Evolutionary conservation across 2,329 filamentous ascomycete genomes (phyloP).

Genomic region (Dothistroma pini): DNA sequence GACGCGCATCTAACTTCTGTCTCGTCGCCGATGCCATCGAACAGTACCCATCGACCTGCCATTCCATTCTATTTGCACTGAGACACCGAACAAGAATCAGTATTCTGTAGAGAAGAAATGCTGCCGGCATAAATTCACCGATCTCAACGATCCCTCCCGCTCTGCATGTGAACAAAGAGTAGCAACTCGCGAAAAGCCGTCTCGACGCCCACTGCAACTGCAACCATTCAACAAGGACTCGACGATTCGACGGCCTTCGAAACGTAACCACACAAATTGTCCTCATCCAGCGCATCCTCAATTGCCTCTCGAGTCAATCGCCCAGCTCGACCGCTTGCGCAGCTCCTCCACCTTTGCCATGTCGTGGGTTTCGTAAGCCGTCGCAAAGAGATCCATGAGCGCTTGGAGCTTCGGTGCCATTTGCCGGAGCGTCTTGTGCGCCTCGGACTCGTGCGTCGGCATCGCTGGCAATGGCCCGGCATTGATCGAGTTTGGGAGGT

Average conservation of each 20-base stretch:
- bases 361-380: constrained; percentile 2
- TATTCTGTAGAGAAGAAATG: no score
- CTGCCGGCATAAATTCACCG: no score
- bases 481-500: background rate
- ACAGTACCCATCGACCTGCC: no score
- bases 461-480: background rate
- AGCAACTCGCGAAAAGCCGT: no score
- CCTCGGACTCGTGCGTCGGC: background rate
- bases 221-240: no score
- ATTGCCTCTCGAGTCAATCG: background rate
- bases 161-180: no score
- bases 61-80: no score
- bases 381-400: constrained; percentile 1
- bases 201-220: no score
- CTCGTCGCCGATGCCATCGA: no score
- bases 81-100: no score
- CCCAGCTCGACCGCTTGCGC: constrained; percentile 4
- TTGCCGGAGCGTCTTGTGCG: constrained; percentile 1
- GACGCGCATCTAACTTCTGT: no score
- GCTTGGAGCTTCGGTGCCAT: constrained; percentile 2
- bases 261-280: background rate
- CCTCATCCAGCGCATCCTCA: background rate
- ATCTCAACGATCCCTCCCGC: no score
- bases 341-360: constrained; percentile 7
- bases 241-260: background rate